Evolutionary conservation across 768 basidiomycete genomes (phyloP), one percentile per base, ranked within the genome.

Genomic region (Kwoniella botswanensis): DNA sequence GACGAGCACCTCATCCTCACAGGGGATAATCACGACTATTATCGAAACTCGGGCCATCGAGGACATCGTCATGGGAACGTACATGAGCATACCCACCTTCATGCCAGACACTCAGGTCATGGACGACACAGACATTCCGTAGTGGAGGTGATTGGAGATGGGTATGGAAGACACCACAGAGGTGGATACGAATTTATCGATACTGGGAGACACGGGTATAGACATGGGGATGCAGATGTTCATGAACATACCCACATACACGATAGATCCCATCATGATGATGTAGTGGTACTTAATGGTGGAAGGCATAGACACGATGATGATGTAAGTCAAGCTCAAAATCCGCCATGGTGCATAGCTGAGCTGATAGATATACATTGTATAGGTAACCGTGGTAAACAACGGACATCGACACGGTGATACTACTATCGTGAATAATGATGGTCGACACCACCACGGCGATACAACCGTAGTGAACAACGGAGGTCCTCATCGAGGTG

Each of bases 131-230:
- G 63, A 52, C 68, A 70, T 35, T 64, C 68, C 0, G 57, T 70
- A 5, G 59, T 70, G 13, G 68, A 70, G n/a, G 68, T 70, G 11
- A 65, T 70, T 22, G 68, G 68, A 3, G 63, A 70, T 62, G 68
- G 57, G 9, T 50, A 68, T 29, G 42, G 52, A 26, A 61, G 67
- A 29, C 57, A 67, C 18, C 43, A 67, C 24, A 15, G 66, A 43
- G 42, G 54, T 13, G 53, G 65, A 18, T 55, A 67, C 46, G 66
- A 67, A 13, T 41, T 59, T 26, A 53, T 67, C 52, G 56, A 63
- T 18, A 50, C 43, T 44, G 64, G 64, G n/a, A n/a, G 44, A 50
- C 46, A 50, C 46, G 46, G 46, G 35, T 22, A 29, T 11, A 58
- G 67, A 68, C 35, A 61, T 35, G 58, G 50, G 43, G 26, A 35